Evolutionary conservation across 768 basidiomycete species (phyloP).

Genomic region (Tricholoma bakamatsutake): DNA sequence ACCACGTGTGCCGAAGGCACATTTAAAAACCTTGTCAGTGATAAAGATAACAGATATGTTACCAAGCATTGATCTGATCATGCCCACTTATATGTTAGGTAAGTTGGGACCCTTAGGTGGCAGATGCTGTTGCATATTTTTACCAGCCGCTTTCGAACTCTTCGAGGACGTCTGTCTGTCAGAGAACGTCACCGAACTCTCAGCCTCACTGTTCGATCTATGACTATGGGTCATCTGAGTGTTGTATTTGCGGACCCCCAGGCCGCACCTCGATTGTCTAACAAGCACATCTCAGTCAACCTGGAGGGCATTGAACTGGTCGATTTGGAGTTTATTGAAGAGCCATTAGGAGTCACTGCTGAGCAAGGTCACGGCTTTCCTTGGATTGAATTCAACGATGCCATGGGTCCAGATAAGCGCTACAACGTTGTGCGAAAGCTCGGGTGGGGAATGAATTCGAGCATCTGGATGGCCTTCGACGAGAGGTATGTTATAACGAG

Average conservation of each 20-base stretch:
- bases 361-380: slow-evolving; percentile 21
- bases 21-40: too few species aligned
- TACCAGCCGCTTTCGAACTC: too few species aligned
- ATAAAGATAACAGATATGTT: too few species aligned
- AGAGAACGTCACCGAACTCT: neutral
- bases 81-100: too few species aligned
- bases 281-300: neutral
- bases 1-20: too few species aligned
- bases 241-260: neutral
- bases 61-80: too few species aligned
- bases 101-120: too few species aligned
- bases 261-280: neutral
- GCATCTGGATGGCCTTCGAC: slow-evolving; percentile 21
- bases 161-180: neutral
- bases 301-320: neutral
- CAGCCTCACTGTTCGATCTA: neutral
- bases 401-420: slow-evolving; percentile 19
- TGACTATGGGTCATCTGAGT: neutral
- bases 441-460: slow-evolving; percentile 26
- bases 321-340: slow-evolving; percentile 17
- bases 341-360: slow-evolving; percentile 24
- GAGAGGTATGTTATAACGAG: too few species aligned
- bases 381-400: slow-evolving; percentile 20
- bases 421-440: slow-evolving; percentile 24
- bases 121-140: too few species aligned